Evolutionary conservation across 345 rosid genomes (phyloP).

Genomic region (Xanthoceras sorbifolium): DNA sequence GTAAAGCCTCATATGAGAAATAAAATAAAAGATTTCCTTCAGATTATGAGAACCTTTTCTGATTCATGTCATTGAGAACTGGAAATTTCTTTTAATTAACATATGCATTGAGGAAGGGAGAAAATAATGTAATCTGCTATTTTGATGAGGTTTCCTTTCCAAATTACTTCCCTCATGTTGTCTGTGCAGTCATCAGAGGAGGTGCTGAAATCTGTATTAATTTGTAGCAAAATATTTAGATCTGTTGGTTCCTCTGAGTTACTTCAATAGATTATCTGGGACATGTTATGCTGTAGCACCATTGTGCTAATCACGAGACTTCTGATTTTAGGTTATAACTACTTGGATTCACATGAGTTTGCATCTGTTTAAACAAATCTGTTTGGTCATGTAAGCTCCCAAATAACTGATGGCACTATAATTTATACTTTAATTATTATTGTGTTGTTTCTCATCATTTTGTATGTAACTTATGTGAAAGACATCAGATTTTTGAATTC

Average conservation of each 20-base stretch:
- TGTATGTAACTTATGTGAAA: neutral
- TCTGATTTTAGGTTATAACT: neutral
- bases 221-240: neutral
- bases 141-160: neutral
- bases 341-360: neutral
- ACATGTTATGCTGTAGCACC: neutral
- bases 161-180: neutral
- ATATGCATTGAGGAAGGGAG: neutral
- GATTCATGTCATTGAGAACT: neutral
- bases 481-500: neutral
- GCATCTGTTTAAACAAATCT: neutral
- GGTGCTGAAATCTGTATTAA: neutral
- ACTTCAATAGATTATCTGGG: neutral
- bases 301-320: neutral
- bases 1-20: neutral
- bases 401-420: neutral
- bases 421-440: neutral
- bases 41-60: neutral
- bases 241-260: neutral
- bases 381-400: neutral
- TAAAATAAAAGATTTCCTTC: slow-evolving; percentile 14
- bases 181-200: neutral
- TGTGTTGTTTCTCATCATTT: neutral
- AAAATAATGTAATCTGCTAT: neutral
- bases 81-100: neutral